Evolutionary conservation across 1,284 basidiomycete species (phyloP).

Genomic region (Gymnopus androsaceus): DNA sequence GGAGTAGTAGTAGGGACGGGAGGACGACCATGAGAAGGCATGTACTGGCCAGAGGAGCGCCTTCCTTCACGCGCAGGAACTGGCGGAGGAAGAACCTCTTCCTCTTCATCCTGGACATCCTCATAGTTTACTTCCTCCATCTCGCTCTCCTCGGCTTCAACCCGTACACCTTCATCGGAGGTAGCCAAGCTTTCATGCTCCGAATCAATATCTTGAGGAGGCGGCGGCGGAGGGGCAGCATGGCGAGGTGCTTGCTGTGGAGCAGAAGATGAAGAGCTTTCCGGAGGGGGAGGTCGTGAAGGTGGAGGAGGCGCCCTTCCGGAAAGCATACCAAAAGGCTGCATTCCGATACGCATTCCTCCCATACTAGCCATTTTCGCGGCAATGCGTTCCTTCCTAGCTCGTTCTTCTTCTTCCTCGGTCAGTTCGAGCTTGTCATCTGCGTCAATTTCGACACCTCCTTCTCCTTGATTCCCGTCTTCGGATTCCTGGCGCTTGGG

Average conservation of each 20-base stretch:
- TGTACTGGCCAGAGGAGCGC: conserved; percentile 23
- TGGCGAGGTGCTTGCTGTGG: conserved; percentile 33
- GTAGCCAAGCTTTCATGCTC: conserved; percentile 43
- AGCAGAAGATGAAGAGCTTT: too few relatives aligned
- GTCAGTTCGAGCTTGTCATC: conserved; percentile 32
- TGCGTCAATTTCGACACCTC: conserved; percentile 26
- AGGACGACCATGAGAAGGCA: conserved; percentile 32
- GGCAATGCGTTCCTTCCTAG: conserved; percentile 69
- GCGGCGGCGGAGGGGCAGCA: conserved; percentile 36
- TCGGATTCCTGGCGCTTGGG: conserved; percentile 37
- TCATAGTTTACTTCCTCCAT: conserved; percentile 62
- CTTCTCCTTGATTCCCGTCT: conserved; percentile 27
- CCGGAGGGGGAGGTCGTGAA: conserved; percentile 4
- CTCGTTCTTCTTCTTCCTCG: conserved; percentile 65
- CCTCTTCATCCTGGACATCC: conserved; percentile 49
- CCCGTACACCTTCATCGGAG: conserved; percentile 61
- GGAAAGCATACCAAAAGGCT: conserved; percentile 45
- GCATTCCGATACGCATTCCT: conserved; percentile 76
- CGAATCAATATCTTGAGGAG: conserved; percentile 43
- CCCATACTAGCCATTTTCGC: conserved; percentile 73
- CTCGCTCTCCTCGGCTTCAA: conserved; percentile 70
- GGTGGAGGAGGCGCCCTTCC: conserved; percentile 18
- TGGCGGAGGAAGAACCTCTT: conserved; percentile 49
- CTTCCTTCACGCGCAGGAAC: conserved; percentile 39
- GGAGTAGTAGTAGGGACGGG: conserved; percentile 42